Evolutionary conservation across 1,284 basidiomycete genomes (phyloP), one percentile per base, ranked within the genome.

Genomic region (Filobasidium uniguttulatum): DNA sequence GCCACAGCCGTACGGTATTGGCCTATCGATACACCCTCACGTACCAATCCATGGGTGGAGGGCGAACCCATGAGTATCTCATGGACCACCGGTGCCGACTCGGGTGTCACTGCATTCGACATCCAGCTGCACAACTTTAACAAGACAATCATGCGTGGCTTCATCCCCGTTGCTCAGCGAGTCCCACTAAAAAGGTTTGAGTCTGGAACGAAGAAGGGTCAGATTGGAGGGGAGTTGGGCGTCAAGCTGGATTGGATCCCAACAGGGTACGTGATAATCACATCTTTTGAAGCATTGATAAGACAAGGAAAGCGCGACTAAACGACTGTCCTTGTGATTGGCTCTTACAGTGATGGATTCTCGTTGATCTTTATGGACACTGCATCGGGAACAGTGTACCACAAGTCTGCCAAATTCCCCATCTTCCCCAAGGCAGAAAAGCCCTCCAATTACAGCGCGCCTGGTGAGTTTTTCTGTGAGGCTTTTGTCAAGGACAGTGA

Each of bases 51-150:
- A n/a, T 70, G 68, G 68, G 62, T 68, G 23, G 40, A 64, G 22
- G 66, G 66, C 5, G 46, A 62, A 44, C 61, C 60, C 44, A 69
- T 68, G 60, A 45, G 63, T 9, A 56, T 68, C 22, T 51, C 62
- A 9, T 70, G 66, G 65, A 54, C 49, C n/a, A 62, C 60, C 14
- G 67, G 64, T 20, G 61, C 61, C 44, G 66, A 34, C 31, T n/a
- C 43, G 26, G 53, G 53, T 4, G 60, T 70, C 48, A 44, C 61
- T 22, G 60, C 61, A 17, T 70, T 70, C 50, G 67, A 69, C 55
- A 61, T 70, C 43, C 63, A 69, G 56, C 57, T 70, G 23, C 65
- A 67, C 57, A 67, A 70, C 55, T 46, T 51, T 23, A 64, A 68
- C 50, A 53, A 56, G 40, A 57, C 53, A n/a, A 56, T 68, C 52